A percentile compares a stretch with the other conserved stretches of the same genome.
Evolutionary conservation across 257 asterid species (phyloP).

Genomic region (Nicotiana obtusifolia): DNA sequence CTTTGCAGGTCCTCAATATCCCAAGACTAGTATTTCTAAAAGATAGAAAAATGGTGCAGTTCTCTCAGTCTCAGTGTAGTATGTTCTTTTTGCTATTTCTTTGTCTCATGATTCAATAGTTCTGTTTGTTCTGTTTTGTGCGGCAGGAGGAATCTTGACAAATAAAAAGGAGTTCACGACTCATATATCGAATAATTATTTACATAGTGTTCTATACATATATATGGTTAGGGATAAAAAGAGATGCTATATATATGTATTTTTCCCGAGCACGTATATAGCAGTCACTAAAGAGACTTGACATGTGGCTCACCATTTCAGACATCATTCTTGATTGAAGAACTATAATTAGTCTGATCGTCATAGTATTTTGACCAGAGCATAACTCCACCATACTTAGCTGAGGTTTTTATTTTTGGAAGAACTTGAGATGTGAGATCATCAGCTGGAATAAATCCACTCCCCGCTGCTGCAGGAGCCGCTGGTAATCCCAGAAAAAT

Average conservation of each 20-base stretch:
- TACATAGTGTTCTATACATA: background rate
- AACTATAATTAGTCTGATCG: slow-evolving; percentile 15
- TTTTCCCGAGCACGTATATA: too few species aligned
- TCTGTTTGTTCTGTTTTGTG: background rate
- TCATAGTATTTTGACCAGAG: slow-evolving; percentile 11
- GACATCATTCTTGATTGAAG: slow-evolving; percentile 15
- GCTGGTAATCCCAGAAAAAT: slow-evolving; percentile 30
- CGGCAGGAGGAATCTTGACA: background rate
- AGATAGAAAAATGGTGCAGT: too few species aligned
- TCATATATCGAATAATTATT: background rate
- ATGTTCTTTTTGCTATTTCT: too few species aligned
- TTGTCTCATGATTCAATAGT: too few species aligned
- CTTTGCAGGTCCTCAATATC: too few species aligned
- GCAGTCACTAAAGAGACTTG: background rate
- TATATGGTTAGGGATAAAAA: background rate
- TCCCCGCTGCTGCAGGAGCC: slow-evolving; percentile 27
- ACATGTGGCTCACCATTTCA: background rate
- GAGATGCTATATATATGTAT: background rate
- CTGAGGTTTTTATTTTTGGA: slow-evolving; percentile 12
- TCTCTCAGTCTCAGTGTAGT: too few species aligned
- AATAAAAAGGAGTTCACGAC: background rate
- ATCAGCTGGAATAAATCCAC: slow-evolving; percentile 21
- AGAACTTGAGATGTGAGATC: slow-evolving; percentile 14
- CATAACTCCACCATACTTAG: slow-evolving; percentile 25
- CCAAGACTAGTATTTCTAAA: too few species aligned